These are phyloP conservation scores for Carex kokanica DNA, from an alignment of 176 grass and related monocot genomes.

Conservation along the genomic window DNA sequence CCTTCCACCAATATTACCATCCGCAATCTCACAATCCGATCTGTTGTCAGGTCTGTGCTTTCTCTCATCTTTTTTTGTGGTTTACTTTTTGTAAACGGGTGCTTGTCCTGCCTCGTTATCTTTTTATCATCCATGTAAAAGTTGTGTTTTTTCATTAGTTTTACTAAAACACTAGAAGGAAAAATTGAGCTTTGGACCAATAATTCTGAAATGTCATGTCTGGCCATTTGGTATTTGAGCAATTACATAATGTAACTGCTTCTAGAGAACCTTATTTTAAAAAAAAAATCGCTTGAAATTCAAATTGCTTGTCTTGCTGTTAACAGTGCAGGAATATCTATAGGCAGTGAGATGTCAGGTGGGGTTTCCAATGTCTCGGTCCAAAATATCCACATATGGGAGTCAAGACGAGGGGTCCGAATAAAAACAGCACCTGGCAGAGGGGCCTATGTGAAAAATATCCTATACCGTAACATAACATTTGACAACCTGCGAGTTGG, in stretches of 20 bases:
- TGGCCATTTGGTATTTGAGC: background rate
- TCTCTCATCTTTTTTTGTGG: background rate
- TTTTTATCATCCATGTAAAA: background rate
- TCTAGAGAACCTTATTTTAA: background rate
- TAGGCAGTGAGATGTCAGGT: constrained; percentile 90
- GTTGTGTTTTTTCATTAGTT: background rate
- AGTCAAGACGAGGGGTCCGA: constrained; percentile 63
- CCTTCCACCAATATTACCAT: constrained; percentile 76
- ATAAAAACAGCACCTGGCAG: constrained; percentile 89
- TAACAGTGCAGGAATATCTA: constrained; percentile 72
- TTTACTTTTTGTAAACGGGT: background rate
- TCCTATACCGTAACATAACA: constrained; percentile 60
- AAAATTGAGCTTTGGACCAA: background rate
- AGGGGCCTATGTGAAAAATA: constrained; percentile 68
- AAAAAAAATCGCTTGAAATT: background rate
- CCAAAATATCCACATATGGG: constrained; percentile 64
- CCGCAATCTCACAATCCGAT: constrained; percentile 59
- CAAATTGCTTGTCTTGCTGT: constrained; percentile 34
- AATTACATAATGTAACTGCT: background rate
- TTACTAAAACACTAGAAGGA: background rate
- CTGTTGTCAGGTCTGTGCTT: constrained; percentile 58
- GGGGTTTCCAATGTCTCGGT: constrained; percentile 71
- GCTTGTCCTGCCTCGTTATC: too few relatives aligned
- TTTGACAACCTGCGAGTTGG: constrained; percentile 63
- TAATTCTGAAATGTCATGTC: background rate